Percentiles rank a stretch among this genome's conserved stretches.
Evolutionary conservation across 169 alveolate species (phyloP).

Genomic region (Fabrea salina): DNA sequence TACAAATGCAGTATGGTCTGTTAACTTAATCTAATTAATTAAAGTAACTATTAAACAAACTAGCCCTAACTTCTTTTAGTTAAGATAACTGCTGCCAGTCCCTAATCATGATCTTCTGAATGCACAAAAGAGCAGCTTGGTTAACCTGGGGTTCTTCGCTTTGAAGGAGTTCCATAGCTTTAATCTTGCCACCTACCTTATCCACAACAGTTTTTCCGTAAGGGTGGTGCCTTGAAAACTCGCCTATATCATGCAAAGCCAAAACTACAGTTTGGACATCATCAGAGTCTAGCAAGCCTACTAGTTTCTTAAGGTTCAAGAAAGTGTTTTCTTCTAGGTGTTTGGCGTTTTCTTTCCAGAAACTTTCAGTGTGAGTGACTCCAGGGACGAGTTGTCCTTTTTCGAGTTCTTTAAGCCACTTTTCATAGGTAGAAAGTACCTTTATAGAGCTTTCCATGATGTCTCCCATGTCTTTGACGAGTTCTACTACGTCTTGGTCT

Average conservation of each 20-base stretch:
- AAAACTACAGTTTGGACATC: conserved; percentile 8
- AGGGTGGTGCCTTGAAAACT: conserved; percentile 30
- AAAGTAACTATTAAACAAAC: too few species aligned
- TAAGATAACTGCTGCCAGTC: conserved; percentile 26
- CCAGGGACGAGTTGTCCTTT: conserved; percentile 30
- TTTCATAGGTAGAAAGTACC: conserved; percentile 18
- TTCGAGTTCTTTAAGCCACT: conserved; percentile 28
- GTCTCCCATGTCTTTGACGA: neutral
- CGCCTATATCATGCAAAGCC: conserved; percentile 33
- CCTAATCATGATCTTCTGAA: conserved; percentile 25
- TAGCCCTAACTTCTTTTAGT: neutral
- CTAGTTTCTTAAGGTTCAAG: conserved; percentile 9
- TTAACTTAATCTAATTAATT: too few species aligned
- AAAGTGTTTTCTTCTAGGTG: conserved; percentile 13
- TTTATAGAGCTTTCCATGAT: neutral
- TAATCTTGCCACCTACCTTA: conserved; percentile 13
- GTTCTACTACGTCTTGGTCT: conserved; percentile 23
- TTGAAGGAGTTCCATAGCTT: conserved; percentile 28
- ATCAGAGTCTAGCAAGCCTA: neutral
- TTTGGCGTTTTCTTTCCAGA: conserved; percentile 39
- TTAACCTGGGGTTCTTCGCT: neutral
- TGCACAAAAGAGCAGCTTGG: conserved; percentile 25
- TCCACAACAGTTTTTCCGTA: conserved; percentile 17
- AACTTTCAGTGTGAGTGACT: conserved; percentile 24
- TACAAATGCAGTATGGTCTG: too few species aligned